Evolutionary conservation across 441 rosid species (phyloP).

Genomic region (Corymbia citriodora): DNA sequence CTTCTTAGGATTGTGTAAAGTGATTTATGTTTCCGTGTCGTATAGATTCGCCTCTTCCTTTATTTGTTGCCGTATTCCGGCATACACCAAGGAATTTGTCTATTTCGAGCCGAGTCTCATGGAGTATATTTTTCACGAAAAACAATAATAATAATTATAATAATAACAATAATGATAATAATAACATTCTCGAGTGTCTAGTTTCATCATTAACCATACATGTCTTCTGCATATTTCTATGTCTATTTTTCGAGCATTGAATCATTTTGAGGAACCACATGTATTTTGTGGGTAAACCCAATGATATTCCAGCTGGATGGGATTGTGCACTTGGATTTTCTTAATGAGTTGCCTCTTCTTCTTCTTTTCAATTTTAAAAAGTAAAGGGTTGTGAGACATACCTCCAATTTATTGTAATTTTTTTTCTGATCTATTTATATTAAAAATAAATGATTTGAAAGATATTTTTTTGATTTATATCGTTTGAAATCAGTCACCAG

Average conservation of each 20-base stretch:
- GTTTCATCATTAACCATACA: not conserved
- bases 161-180: not conserved
- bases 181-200: not conserved
- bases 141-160: not conserved
- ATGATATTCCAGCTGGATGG: not conserved
- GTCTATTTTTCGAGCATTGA: not conserved
- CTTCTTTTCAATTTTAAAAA: not conserved
- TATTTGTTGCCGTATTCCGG: not conserved
- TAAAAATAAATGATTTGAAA: not conserved
- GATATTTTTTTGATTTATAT: not conserved
- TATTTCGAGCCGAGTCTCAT: not conserved
- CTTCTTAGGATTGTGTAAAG: not conserved
- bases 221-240: not conserved
- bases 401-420: not conserved
- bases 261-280: not conserved
- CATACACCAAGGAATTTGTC: not conserved
- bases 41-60: not conserved
- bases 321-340: not conserved
- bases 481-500: not conserved
- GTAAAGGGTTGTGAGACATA: not conserved
- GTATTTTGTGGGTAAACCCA: not conserved
- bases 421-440: not conserved
- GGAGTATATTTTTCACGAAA: not conserved
- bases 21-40: not conserved
- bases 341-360: not conserved